Base-by-base conservation (phyloP, 2,329 filamentous ascomycete genomes). In the Colletotrichum spaethianum region DNA sequence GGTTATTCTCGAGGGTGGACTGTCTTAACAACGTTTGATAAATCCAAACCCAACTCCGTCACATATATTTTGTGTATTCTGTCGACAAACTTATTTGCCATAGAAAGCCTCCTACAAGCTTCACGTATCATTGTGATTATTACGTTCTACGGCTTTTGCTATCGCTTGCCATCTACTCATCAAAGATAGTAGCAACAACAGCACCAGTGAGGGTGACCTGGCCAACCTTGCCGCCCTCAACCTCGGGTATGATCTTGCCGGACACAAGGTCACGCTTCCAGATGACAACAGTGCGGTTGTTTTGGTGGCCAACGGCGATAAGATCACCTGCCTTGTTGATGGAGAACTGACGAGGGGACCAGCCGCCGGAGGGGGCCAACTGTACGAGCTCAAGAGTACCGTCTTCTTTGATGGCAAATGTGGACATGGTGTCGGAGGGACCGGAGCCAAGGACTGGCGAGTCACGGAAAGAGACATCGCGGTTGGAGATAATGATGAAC, bases 151-250 rank as follows among this genome's bases (percentile, higher is more conserved):
- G 6, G 7, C 8, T 4, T 18, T 38, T 9, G 33, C 12, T 40
- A 0, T 57, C n/a, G 38, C 56, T 5, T 23, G 26, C 12, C 56
- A 18, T n/a, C 33, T 73, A 64, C 63, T 75, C 74, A 28, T 75
- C 71, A 67, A 73, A 75, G 23, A 75, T 70, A 18, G 74, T 73
- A 20, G 71, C 67, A 4, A 75, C 72, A 20, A 75, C 74, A 26
- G 73, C 64, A 31, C 74, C 74, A 9, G 71, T 74, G 14, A 75
- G 59, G 23, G 59, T 46, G 23, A 65, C 73, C 23, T 72, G 50
- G 20, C 71, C 74, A 1, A 75, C 67, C 73, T 75, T 75, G 36
- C 74, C 74, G 28, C 74, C 74, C 23, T 75, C 71, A 40, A 73
- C 74, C 46, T 75, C 74, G 16, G 66, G 46, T 23, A 75, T 36